Evolutionary conservation across 805 yeast genomes (phyloP).

Genomic region (Schwanniomyces sp.): DNA sequence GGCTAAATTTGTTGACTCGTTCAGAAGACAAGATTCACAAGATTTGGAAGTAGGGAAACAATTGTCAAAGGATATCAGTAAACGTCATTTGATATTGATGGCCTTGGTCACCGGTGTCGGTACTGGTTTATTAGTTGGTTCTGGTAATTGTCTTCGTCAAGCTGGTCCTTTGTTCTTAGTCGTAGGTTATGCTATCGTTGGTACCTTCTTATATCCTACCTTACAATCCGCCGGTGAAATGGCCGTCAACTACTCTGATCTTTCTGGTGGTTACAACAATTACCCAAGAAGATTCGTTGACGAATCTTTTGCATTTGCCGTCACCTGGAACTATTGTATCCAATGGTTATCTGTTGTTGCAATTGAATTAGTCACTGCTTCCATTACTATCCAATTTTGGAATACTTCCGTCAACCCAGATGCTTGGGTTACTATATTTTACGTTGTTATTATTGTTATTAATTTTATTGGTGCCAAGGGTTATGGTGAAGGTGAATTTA

Average conservation of each 20-base stretch:
- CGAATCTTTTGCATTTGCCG: conserved; percentile 56
- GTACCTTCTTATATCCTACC: conserved; percentile 49
- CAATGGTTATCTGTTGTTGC: conserved; percentile 5
- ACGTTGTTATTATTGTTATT: conserved; percentile 42
- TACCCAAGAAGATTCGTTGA: conserved; percentile 60
- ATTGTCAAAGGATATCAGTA: conserved; percentile 22
- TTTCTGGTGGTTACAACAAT: conserved; percentile 63
- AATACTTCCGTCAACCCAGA: conserved; percentile 7
- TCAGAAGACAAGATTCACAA: conserved; percentile 14
- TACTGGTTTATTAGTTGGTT: conserved; percentile 66
- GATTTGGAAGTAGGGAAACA: conserved; percentile 21
- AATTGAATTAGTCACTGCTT: conserved; percentile 2
- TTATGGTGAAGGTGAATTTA: conserved; percentile 45
- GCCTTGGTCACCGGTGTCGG: conserved; percentile 70
- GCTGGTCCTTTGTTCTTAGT: conserved; percentile 68
- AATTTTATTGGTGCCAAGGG: conserved; percentile 49
- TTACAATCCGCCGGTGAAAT: conserved; percentile 52
- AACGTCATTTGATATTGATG: conserved; percentile 63
- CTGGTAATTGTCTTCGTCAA: conserved; percentile 43
- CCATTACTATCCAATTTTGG: conserved; percentile 8
- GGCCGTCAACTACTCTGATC: conserved; percentile 59
- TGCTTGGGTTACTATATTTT: conserved; percentile 28
- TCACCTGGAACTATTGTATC: conserved; percentile 29
- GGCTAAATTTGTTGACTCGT: conserved; percentile 29
- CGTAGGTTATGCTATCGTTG: conserved; percentile 54